Base-by-base conservation (phyloP, 768 basidiomycete species). In the Rhizopogon vinicolor region DNA sequence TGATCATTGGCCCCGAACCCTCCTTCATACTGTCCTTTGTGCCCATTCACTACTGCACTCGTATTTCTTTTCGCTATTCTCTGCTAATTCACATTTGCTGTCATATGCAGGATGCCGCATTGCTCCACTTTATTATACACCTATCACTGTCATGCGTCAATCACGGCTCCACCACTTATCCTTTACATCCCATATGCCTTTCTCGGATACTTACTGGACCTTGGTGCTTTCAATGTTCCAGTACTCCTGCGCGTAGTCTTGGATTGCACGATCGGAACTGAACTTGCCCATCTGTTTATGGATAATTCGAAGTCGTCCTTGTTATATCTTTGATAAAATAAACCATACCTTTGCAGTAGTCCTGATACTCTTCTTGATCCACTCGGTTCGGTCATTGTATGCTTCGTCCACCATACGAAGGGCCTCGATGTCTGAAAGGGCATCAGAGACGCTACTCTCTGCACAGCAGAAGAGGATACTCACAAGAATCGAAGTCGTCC, bases 401-500 rank as follows among this genome's bases (percentile, higher is more conserved):
- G 89, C 90, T 61, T 90, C 83, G 65, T 99, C 94, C 40, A 97
- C 91, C 82, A 96, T 87, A 41, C 72, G 74, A 55, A 93, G 77
- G 7, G 95, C 93, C 57, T 84, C 80, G 60, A 97, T 82, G 69
- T 96, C 88, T 89, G 62, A 31, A 39, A 51, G 22, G 2, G n/a
- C 1, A 9, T 31, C 33, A 35, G 25, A 13, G 3, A 49, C 42
- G 48, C 19, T 33, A 49, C 35, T 19, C 19, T 14, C 35, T 14
- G 8, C 35, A 5, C 7, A 37, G 19, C 14, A 37, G 22, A 25
- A 25, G 25, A 25, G 25, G 18, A 37, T 40, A 74, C 86, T 58
- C 49, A 93, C 86, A 96, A 8, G 92, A 93, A 60, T 93, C 90
- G 65, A 98, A 98, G 74, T 98, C 95, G 66, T 98, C 94, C 0